Evolutionary conservation across 371 early-diverging fungal species (phyloP), one percentile per base, ranked within the genome.

Genomic region (Quaeritorhiza haematococci): DNA sequence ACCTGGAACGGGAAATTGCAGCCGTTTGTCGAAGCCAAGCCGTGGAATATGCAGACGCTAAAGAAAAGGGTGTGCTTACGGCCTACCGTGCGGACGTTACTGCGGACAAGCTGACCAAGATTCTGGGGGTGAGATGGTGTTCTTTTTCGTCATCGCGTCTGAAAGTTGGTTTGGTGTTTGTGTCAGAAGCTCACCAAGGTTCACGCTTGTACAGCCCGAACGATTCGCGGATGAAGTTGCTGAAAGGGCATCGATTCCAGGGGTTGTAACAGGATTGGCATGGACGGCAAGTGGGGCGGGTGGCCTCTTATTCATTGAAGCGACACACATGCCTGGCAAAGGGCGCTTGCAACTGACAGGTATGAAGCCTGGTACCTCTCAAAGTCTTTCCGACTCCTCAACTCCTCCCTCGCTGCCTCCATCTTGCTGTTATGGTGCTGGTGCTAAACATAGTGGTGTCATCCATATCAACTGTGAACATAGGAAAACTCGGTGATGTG

Each of bases 401-500:
- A 38, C n/a, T n/a, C 10, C n/a, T 38, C 38, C 10, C n/a, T 10
- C 23, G 46, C n/a, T 10, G 10, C 7, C 46, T 45, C 10, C 46
- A 45, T 23, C 21, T 45, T 7, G 27, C 46, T 45, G 46, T n/a
- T n/a, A n/a, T n/a, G n/a, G n/a, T n/a, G n/a, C n/a, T n/a, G n/a
- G n/a, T n/a, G n/a, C n/a, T n/a, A n/a, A n/a, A n/a, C n/a, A n/a
- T n/a, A n/a, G n/a, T n/a, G n/a, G n/a, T n/a, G n/a, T n/a, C n/a
- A n/a, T n/a, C n/a, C n/a, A n/a, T n/a, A n/a, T n/a, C n/a, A n/a
- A n/a, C n/a, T n/a, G n/a, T n/a, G n/a, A n/a, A n/a, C 32, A 24
- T 21, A 79, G 92, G 93, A 1, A 87, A 86, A 46, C 71, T 93
- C 19, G 92, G 92, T 0, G 87, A 88, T 51, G 92, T 92, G 3